Base-by-base conservation (phyloP, 2,329 filamentous ascomycete species). In the Fulvia fulva region DNA sequence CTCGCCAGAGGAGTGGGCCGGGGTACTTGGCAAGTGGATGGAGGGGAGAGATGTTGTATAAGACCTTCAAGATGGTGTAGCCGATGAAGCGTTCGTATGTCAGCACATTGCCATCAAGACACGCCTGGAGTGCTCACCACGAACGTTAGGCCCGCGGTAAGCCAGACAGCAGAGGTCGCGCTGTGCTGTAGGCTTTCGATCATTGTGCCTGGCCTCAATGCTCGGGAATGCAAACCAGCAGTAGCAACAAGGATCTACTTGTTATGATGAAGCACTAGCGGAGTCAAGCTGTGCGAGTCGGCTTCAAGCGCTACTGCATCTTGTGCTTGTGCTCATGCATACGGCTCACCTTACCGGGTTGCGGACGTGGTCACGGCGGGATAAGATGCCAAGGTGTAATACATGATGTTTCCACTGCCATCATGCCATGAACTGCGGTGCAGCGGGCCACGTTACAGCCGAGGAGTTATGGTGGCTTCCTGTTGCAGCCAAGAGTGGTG, bases 1-100 rank as follows among this genome's bases (percentile, higher is more conserved):
- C 57, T 61, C 63, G 55, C 62, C 62, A 66, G 30, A 58, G 52
- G 1, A 65, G 23, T 37, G 65, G 65, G 12, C 65, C 65, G 2
- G 65, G 65, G 23, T 66, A 66, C 16, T 63, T 66, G 2, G 59
- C 53, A 4, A 67, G 56, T 8, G 65, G 65, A 41, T 67, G 63
- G n/a, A 67, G 58, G 2, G 63, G 63, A 3, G 61, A 65, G 47
- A 67, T 63, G 56, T 67, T 65, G 60, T 67, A 67, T 3, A 63
- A 51, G 3, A 56, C 23, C 19, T 25, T 44, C 34, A 57, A 14
- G 9, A 51, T 25, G 2, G 21, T 30, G 28, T 28, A 41, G 11
- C 9, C 34, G 32, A 52, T 11, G 44, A 46, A 46, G 19, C 19
- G 44, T 46, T 7, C n/a, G 1, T 19, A 21, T 41, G 16, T 41